A percentile compares a stretch with the other conserved stretches of the same genome.
phyloP scores from a whole-genome alignment of 345 rosid species.

The Brassica napus region DNA sequence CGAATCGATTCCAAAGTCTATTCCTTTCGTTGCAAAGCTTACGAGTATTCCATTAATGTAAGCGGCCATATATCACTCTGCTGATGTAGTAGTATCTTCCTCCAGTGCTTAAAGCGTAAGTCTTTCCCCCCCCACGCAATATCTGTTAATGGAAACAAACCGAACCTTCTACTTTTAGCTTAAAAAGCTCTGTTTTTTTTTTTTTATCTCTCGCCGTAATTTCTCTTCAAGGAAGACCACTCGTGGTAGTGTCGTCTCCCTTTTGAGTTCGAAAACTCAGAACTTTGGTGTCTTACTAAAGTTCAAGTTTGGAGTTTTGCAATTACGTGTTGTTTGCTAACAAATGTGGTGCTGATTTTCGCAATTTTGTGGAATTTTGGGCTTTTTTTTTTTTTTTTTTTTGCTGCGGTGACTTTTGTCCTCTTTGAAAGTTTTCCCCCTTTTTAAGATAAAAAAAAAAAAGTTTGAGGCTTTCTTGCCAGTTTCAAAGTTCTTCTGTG shows the following conservation, averaged over 20 bases:
- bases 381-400: background rate
- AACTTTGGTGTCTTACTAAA: conserved; percentile 2
- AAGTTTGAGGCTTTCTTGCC: background rate
- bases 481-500: background rate
- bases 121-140: background rate
- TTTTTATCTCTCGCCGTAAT: background rate
- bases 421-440: conserved; percentile 3
- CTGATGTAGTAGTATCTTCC: conserved; percentile 26
- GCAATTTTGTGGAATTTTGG: conserved; percentile 30
- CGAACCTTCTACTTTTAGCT: conserved; percentile 25
- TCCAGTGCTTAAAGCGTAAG: conserved; percentile 18
- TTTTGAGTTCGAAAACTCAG: background rate
- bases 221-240: conserved; percentile 2
- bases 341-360: conserved; percentile 21
- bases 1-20: conserved; percentile 7
- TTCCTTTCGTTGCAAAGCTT: conserved; percentile 15
- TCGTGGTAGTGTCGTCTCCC: background rate
- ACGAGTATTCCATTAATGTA: conserved; percentile 12
- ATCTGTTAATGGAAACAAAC: background rate
- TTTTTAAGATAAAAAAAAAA: background rate
- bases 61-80: conserved; percentile 22
- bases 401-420: conserved; percentile 35
- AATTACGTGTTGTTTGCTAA: conserved; percentile 9
- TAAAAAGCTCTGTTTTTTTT: background rate
- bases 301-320: background rate